Conservation (phyloP, 208 protist species). For the Leishmania arabica region DNA sequence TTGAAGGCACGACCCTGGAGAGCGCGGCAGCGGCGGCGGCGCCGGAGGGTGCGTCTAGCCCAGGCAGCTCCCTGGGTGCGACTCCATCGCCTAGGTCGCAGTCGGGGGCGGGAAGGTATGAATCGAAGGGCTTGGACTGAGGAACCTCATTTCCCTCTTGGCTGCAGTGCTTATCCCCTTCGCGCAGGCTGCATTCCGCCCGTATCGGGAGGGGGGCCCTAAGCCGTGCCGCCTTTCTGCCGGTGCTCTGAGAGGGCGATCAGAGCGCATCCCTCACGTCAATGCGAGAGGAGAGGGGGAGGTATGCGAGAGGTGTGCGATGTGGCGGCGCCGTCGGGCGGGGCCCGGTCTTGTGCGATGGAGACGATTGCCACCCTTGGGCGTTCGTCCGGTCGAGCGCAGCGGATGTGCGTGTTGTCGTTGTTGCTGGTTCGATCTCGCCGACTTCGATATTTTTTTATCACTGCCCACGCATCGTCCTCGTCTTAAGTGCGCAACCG, state of each 20-base stretch:
- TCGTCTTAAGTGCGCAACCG: neutral
- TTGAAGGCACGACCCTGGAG: conserved; percentile 19
- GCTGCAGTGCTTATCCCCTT: neutral
- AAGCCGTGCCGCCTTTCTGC: neutral
- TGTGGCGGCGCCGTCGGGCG: neutral
- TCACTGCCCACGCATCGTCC: neutral
- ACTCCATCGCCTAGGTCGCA: neutral
- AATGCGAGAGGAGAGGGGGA: neutral
- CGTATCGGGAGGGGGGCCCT: neutral
- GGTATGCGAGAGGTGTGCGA: neutral
- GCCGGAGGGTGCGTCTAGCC: neutral
- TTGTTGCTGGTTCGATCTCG: neutral
- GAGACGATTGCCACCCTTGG: neutral
- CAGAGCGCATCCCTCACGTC: neutral
- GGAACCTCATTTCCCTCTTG: neutral
- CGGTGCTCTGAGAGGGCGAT: neutral
- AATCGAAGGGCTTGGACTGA: conserved; percentile 2
- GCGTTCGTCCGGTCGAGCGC: neutral
- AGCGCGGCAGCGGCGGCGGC: neutral
- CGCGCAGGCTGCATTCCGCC: neutral
- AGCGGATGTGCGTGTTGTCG: neutral
- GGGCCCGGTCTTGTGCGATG: neutral
- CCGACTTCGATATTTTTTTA: neutral
- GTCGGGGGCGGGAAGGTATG: neutral
- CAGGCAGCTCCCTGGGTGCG: neutral